Base-by-base conservation (phyloP, 2,329 filamentous ascomycete species). In the Diaporthe ampelina region DNA sequence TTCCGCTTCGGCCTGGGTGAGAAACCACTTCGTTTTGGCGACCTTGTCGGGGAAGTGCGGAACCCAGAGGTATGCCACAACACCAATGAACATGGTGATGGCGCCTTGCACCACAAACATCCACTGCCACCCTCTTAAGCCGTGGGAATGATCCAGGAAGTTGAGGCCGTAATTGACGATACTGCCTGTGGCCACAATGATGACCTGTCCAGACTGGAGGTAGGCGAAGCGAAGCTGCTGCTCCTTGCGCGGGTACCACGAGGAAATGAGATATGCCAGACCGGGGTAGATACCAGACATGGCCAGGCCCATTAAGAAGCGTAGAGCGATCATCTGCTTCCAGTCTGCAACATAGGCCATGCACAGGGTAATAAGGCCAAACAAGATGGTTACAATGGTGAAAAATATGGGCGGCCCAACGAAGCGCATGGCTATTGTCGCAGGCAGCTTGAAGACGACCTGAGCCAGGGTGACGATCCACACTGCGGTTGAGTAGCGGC, bases 141-240 rank as follows among this genome's bases (percentile, higher is more conserved):
- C 88, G 2, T 83, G 85, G 13, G 81, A 84, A 1, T 91, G 90
- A 77, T 92, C 81, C 3, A 93, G 83, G 65, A 90, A 86, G 74
- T 93, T 93, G n/a, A 94, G 85, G 0, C 89, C 92, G 78, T 88
- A 94, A 80, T 94, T 94, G 78, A 93, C 88, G 75, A 93, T 91
- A 67, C 88, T 86, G 6, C 91, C 91, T 0, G 91, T 93, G 0
- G 91, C 91, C 2, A 94, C 85, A 4, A 93, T 86, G 21, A 90
- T 86, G 32, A 94, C 91, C 79, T 94, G 89, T 1, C 91, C 91
- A 56, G 86, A 89, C 80, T 93, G 91, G 77, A 93, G 83, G 74
- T 91, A 89, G 0, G 91, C 91, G 77, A 92, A 93, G 32, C 91
- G 88, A 37, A 91, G 85, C 81, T 93, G 91, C 79, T 92, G 90